phyloP scores from a whole-genome alignment of 163 green algal genomes.

The Scenedesmus sp. region DNA sequence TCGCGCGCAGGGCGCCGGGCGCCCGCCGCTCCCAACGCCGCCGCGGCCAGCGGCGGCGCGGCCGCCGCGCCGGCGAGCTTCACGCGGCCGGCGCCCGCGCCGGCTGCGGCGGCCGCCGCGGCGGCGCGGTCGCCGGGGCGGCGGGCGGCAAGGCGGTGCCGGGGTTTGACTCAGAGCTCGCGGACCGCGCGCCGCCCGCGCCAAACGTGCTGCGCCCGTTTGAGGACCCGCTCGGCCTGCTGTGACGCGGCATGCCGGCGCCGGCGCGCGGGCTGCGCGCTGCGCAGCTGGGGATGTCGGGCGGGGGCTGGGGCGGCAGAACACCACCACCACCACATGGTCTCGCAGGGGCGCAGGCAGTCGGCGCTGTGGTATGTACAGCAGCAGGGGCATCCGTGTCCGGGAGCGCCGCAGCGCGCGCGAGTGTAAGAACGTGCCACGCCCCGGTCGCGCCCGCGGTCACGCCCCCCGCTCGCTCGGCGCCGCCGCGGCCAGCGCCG shows the following conservation, averaged over 20 bases:
- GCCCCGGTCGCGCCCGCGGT: too few species aligned
- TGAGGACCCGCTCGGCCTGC: constrained; percentile 32
- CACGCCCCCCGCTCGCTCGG: too few species aligned
- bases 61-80: neutral
- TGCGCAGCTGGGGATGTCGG: too few species aligned
- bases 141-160: constrained; percentile 6
- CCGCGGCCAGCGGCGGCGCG: too few species aligned
- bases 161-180: constrained; percentile 23
- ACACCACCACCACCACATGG: neutral
- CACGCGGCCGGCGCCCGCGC: constrained; percentile 2
- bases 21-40: constrained; percentile 26
- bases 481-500: constrained; percentile 21
- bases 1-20: constrained; percentile 11
- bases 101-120: constrained; percentile 11
- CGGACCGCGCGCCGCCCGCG: constrained; percentile 10
- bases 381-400: neutral
- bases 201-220: constrained; percentile 23
- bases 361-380: neutral
- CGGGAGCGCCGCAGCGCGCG: too few species aligned
- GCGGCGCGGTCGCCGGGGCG: too few species aligned
- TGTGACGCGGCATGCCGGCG: constrained; percentile 7
- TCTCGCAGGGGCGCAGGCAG: neutral
- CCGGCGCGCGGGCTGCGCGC: too few species aligned
- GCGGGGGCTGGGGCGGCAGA: too few species aligned
- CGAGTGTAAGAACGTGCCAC: too few species aligned